These are phyloP conservation scores for Cutaneotrichosporon sp. DNA, from an alignment of 1,284 basidiomycete species.

Conservation along the genomic window DNA sequence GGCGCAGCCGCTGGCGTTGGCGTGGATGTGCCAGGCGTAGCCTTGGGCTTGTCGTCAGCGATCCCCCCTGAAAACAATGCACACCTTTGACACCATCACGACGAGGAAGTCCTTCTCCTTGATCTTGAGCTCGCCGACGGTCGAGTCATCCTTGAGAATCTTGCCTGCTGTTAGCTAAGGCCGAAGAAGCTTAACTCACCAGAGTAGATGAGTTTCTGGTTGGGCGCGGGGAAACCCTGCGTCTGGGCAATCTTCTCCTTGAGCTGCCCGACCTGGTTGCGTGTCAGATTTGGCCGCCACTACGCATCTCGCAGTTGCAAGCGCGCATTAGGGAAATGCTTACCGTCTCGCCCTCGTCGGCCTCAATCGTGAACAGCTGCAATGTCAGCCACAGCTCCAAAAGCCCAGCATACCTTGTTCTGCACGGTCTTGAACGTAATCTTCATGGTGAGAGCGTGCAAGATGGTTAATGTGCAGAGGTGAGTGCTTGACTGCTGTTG, in stretches of 20 bases:
- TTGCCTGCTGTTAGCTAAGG: constrained; percentile 59
- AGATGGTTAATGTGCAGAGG: background rate
- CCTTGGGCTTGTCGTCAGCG: constrained; percentile 36
- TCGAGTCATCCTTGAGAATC: constrained; percentile 83
- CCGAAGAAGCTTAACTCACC: constrained; percentile 51
- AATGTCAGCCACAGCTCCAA: constrained; percentile 55
- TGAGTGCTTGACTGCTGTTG: background rate
- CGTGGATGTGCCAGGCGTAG: constrained; percentile 41
- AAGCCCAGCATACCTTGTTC: constrained; percentile 83
- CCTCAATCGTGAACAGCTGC: constrained; percentile 65
- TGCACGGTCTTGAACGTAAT: constrained; percentile 89
- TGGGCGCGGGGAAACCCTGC: constrained; percentile 61
- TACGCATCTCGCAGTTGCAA: no score
- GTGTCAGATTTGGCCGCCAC: background rate
- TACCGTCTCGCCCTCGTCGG: constrained; percentile 66
- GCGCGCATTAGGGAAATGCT: no score
- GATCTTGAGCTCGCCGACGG: constrained; percentile 80
- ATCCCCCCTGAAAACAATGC: background rate
- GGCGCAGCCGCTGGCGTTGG: constrained; percentile 39
- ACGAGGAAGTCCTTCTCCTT: constrained; percentile 99
- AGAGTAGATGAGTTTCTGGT: constrained; percentile 95
- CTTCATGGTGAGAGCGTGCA: constrained; percentile 57
- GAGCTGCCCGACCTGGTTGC: constrained; percentile 60
- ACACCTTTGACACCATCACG: constrained; percentile 90
- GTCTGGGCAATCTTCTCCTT: constrained; percentile 77